Evolutionary conservation across 2,329 filamentous ascomycete genomes (phyloP).

Genomic region (Tolypocladium paradoxum): DNA sequence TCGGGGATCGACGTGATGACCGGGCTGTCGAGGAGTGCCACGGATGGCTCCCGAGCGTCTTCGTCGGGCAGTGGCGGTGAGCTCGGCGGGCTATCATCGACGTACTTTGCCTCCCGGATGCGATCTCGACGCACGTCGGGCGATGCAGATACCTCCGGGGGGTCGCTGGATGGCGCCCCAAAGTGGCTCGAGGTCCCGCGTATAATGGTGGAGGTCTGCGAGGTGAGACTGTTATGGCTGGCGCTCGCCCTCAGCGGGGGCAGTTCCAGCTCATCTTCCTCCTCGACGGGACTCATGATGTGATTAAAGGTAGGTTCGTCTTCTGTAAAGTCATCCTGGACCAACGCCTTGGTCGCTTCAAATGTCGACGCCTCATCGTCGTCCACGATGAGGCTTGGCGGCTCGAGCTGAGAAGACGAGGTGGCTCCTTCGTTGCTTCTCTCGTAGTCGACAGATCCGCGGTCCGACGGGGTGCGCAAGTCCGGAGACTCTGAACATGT

Average conservation of each 20-base stretch:
- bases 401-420: background rate
- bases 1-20: conserved; percentile 29
- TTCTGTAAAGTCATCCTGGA: background rate
- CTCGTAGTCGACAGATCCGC: background rate
- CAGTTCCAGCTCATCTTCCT: conserved; percentile 22
- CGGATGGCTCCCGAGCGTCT: conserved; percentile 17
- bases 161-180: conserved; percentile 29
- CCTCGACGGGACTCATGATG: conserved; percentile 9
- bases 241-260: conserved; percentile 22
- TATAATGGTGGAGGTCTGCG: conserved; percentile 27
- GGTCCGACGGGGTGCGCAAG: background rate
- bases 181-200: conserved; percentile 27
- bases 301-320: conserved; percentile 6
- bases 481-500: background rate
- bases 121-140: conserved; percentile 20
- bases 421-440: background rate
- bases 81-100: conserved; percentile 35
- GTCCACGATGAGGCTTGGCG: background rate
- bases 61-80: conserved; percentile 28
- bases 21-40: conserved; percentile 35
- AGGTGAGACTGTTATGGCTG: conserved; percentile 20
- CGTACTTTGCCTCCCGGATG: conserved; percentile 21
- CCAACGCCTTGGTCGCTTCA: background rate
- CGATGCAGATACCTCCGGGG: conserved; percentile 32
- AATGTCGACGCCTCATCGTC: background rate